Evolutionary conservation across 345 rosid genomes (phyloP).

Genomic region (Hirschfeldia incana): DNA sequence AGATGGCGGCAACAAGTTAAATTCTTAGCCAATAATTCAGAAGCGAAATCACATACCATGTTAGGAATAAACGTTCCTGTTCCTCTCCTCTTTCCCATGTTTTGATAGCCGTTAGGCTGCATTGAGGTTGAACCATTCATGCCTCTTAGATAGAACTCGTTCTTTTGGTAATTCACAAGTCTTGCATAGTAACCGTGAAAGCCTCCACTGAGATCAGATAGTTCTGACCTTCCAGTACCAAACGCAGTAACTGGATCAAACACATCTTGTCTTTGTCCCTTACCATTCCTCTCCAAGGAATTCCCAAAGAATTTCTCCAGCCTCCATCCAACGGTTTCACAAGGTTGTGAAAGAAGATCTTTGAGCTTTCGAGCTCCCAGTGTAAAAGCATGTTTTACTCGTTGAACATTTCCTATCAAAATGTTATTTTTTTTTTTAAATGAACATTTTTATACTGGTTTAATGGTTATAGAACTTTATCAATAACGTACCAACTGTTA

Average conservation of each 20-base stretch:
- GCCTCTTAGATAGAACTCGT: constrained; percentile 32
- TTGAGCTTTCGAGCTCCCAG: constrained; percentile 57
- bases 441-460: background rate
- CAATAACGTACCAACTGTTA: constrained; percentile 61
- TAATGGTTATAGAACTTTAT: background rate
- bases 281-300: constrained; percentile 80
- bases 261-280: constrained; percentile 79
- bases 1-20: constrained; percentile 7
- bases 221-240: constrained; percentile 71
- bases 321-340: constrained; percentile 56
- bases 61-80: constrained; percentile 72
- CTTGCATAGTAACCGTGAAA: constrained; percentile 43
- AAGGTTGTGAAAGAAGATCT: constrained; percentile 61
- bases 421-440: background rate
- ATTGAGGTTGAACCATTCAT: constrained; percentile 44
- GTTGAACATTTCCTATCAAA: constrained; percentile 62
- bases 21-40: background rate
- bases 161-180: constrained; percentile 41
- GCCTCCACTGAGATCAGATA: constrained; percentile 65
- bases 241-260: constrained; percentile 66
- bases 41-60: constrained; percentile 41
- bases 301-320: constrained; percentile 64
- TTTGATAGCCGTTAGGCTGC: constrained; percentile 34
- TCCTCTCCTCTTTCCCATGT: constrained; percentile 53
- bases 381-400: constrained; percentile 65